Conservation (phyloP, 257 asterid species). For the Fraxinus pennsylvanica region DNA sequence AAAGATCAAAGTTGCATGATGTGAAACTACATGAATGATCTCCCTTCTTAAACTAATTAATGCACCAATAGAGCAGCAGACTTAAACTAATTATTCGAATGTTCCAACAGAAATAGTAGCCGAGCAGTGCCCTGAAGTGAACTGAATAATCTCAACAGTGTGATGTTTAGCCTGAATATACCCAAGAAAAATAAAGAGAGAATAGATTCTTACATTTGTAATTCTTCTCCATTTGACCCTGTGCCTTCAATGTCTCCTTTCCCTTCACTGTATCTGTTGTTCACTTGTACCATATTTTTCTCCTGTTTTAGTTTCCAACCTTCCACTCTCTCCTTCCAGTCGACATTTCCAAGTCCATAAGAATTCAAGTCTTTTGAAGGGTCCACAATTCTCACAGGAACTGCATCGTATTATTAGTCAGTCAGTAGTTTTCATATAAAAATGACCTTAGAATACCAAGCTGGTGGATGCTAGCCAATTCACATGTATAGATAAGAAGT, state of each 20-base stretch:
- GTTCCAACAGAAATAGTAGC: background rate
- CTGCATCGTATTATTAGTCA: conserved; percentile 39
- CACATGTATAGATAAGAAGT: background rate
- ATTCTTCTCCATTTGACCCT: conserved; percentile 75
- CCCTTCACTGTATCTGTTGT: conserved; percentile 55
- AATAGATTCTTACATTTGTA: conserved; percentile 59
- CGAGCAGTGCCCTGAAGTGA: background rate
- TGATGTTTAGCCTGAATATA: background rate
- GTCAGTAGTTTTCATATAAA: conserved; percentile 16
- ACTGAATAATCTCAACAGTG: background rate
- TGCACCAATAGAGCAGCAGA: background rate
- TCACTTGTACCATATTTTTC: conserved; percentile 52
- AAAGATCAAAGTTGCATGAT: background rate
- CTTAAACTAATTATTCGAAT: background rate
- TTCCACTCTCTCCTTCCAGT: conserved; percentile 92
- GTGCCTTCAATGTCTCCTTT: conserved; percentile 71
- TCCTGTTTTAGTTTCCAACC: conserved; percentile 78
- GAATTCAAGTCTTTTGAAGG: conserved; percentile 86
- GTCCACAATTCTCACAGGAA: conserved; percentile 87
- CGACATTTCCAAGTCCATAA: conserved; percentile 82
- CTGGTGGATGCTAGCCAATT: background rate
- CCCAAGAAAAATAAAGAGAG: background rate
- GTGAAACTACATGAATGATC: background rate
- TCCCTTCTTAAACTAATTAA: background rate
- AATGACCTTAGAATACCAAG: background rate